Evolutionary conservation across 225 moss, liverwort and hornwort genomes (phyloP).

Genomic region (Asterella californica): DNA sequence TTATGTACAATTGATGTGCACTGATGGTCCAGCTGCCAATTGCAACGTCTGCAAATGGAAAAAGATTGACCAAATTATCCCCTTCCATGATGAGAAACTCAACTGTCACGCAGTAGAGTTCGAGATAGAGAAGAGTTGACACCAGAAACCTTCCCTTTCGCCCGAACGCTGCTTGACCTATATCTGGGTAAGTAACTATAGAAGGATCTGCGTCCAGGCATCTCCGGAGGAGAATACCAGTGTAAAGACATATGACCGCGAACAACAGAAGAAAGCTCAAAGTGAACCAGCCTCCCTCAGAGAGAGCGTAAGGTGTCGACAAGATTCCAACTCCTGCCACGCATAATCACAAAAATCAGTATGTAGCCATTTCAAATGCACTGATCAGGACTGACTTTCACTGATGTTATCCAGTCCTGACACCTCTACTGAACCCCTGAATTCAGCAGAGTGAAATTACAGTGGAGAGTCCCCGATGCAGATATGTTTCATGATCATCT

Average conservation of each 20-base stretch:
- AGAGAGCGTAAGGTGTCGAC: conserved; percentile 79
- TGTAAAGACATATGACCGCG: conserved; percentile 68
- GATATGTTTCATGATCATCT: background rate
- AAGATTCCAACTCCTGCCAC: conserved; percentile 84
- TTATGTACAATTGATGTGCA: conserved; percentile 54
- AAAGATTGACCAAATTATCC: conserved; percentile 79
- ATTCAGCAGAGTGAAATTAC: background rate
- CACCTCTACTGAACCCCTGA: background rate
- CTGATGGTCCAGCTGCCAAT: conserved; percentile 38
- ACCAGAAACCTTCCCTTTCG: conserved; percentile 57
- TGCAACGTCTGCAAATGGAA: conserved; percentile 45
- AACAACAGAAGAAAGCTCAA: conserved; percentile 58
- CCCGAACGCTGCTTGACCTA: conserved; percentile 82
- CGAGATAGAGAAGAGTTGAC: conserved; percentile 62
- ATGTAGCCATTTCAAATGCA: background rate
- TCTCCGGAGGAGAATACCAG: conserved; percentile 67
- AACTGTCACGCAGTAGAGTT: conserved; percentile 80
- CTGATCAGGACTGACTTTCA: background rate
- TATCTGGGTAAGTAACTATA: conserved; percentile 66
- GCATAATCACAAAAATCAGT: background rate
- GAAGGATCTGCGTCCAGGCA: conserved; percentile 63
- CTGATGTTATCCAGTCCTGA: background rate
- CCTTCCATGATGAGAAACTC: conserved; percentile 89
- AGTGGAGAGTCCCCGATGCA: background rate
- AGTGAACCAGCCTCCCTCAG: conserved; percentile 78